phyloP scores from a whole-genome alignment of 1,139 yeast genomes.

The Cylindricascospora bacillispora region DNA sequence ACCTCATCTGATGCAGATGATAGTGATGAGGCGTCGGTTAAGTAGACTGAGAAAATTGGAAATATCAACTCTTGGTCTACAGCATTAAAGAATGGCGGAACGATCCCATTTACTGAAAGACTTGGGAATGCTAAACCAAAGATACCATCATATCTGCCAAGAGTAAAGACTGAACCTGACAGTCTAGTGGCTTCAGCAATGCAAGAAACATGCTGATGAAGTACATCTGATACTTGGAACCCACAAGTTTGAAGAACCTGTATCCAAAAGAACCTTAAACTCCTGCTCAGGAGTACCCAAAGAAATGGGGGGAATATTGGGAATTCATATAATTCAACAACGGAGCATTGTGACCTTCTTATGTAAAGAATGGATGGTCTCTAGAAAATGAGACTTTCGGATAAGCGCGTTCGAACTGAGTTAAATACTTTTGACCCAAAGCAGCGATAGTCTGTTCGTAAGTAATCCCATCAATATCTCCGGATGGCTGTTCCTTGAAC shows the following conservation, averaged over 20 bases:
- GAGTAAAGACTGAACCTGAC: constrained; percentile 96
- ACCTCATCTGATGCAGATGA: no score
- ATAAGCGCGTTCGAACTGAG: constrained; percentile 37
- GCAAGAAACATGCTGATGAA: constrained; percentile 90
- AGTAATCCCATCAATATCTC: no score
- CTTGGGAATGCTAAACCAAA: constrained; percentile 89
- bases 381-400: constrained; percentile 23
- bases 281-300: constrained; percentile 88
- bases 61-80: no score
- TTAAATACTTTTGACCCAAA: constrained; percentile 63
- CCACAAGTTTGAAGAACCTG: constrained; percentile 96
- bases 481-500: no score
- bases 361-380: constrained; percentile 16
- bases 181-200: constrained; percentile 95
- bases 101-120: constrained; percentile 75
- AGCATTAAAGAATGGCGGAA: constrained; percentile 91
- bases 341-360: constrained; percentile 53
- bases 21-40: no score
- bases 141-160: constrained; percentile 96
- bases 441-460: no score
- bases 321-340: constrained; percentile 88
- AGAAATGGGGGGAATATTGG: constrained; percentile 75
- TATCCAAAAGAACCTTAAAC: constrained; percentile 83
- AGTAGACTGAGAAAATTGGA: no score
- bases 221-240: constrained; percentile 82